These are phyloP conservation scores for Clonostachys chloroleuca DNA, from an alignment of 2,329 filamentous ascomycete genomes.

Conservation along the genomic window DNA sequence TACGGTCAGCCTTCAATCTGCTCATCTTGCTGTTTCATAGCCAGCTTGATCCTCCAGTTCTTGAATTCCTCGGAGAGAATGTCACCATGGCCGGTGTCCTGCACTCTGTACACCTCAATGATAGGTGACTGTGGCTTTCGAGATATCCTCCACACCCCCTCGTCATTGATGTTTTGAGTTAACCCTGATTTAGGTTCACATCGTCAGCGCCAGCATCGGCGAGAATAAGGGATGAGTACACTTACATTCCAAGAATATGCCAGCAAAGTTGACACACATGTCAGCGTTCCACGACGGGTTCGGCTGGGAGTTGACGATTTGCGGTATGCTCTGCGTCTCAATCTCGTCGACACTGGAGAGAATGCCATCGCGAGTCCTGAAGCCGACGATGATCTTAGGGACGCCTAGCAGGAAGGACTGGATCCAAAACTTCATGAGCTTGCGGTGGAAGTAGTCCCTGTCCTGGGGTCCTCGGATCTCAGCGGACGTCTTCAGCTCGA, in stretches of 20 bases:
- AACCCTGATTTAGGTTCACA: constrained; percentile 42
- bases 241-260: constrained; percentile 72
- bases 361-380: constrained; percentile 68
- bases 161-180: constrained; percentile 57
- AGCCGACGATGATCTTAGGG: constrained; percentile 87
- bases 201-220: not conserved
- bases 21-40: constrained; percentile 13
- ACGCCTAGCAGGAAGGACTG: constrained; percentile 94
- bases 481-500: constrained; percentile 89
- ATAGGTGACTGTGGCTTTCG: constrained; percentile 55
- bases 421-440: constrained; percentile 94
- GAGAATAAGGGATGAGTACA: constrained; percentile 4
- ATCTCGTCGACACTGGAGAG: constrained; percentile 72
- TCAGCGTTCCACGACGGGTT: constrained; percentile 83
- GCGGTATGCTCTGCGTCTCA: constrained; percentile 74
- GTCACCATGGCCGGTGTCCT: constrained; percentile 69
- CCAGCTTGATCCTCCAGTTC: constrained; percentile 63
- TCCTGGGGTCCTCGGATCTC: constrained; percentile 66
- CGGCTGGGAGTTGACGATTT: constrained; percentile 63
- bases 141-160: constrained; percentile 78
- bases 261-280: constrained; percentile 87
- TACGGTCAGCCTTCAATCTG: not conserved
- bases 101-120: constrained; percentile 71
- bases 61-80: constrained; percentile 77
- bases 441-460: constrained; percentile 75